Percentiles rank a stretch among this genome's conserved stretches.
Evolutionary conservation across 768 basidiomycete genomes (phyloP).

Genomic region (Leccinellum luteum): DNA sequence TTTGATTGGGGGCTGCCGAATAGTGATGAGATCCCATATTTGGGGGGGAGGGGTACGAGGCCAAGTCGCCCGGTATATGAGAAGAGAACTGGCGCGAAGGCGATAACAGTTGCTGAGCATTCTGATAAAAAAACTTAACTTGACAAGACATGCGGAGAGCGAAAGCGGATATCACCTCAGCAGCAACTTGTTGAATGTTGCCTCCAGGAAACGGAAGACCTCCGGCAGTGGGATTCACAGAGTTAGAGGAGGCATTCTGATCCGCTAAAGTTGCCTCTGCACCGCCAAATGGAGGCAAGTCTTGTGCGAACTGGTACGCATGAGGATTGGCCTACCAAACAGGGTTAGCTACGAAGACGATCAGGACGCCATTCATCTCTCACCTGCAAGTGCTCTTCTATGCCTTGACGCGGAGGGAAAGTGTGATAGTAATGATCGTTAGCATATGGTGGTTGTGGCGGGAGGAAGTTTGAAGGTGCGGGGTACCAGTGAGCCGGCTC

Average conservation of each 20-base stretch:
- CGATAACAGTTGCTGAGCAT: neutral
- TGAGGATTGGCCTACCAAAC: neutral
- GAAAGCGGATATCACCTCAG: neutral
- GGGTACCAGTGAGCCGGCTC: neutral
- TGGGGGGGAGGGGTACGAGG: too few species aligned
- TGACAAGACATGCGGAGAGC: neutral
- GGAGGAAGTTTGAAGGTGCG: neutral
- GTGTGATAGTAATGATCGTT: neutral
- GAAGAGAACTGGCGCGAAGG: neutral
- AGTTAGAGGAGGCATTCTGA: neutral
- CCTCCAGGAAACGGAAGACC: neutral
- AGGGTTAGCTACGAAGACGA: neutral
- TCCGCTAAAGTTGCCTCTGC: neutral
- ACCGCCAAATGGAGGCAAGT: too few species aligned
- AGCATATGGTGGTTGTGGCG: neutral
- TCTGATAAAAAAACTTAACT: neutral
- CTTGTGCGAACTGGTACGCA: rapidly evolving
- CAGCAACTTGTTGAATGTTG: neutral
- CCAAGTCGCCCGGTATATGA: neutral
- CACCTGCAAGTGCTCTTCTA: neutral
- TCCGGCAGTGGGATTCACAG: neutral
- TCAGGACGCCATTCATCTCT: neutral
- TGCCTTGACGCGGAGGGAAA: neutral
- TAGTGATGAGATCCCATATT: neutral
- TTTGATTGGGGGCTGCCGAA: neutral